phyloP scores from a whole-genome alignment of 768 basidiomycete genomes.

The Russula brevipes region DNA sequence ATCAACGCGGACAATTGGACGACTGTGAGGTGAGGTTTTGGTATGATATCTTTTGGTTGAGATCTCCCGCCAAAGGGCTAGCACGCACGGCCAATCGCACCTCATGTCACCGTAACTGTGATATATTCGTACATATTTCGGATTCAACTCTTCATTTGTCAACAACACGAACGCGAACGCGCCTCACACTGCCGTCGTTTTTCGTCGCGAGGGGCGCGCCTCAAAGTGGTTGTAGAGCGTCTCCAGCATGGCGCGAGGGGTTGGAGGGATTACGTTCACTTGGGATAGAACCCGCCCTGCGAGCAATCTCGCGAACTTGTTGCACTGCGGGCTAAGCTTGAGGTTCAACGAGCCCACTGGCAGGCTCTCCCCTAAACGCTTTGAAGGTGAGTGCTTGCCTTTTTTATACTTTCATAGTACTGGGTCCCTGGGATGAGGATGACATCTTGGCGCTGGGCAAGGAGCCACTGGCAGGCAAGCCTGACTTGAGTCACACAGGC shows the following conservation, averaged over 20 bases:
- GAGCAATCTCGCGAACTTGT: slow-evolving; percentile 15
- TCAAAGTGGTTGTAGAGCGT: slow-evolving; percentile 13
- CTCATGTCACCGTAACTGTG: too few relatives aligned
- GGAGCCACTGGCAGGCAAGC: slow-evolving; percentile 49
- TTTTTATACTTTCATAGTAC: slow-evolving; percentile 33
- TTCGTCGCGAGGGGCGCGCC: not conserved
- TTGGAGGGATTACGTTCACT: slow-evolving; percentile 8
- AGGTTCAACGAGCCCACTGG: slow-evolving; percentile 2
- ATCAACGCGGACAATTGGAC: too few relatives aligned
- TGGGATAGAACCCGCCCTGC: slow-evolving; percentile 16
- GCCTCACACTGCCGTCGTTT: not conserved
- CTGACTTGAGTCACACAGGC: slow-evolving; percentile 44
- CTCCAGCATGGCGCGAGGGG: slow-evolving; percentile 1
- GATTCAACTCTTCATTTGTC: too few relatives aligned
- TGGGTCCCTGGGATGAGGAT: slow-evolving; percentile 46
- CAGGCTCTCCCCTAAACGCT: slow-evolving; percentile 22
- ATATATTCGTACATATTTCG: too few relatives aligned
- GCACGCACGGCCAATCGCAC: too few relatives aligned
- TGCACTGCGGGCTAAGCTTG: slow-evolving; percentile 13
- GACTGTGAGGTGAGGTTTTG: too few relatives aligned
- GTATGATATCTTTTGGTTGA: too few relatives aligned
- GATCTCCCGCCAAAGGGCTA: too few relatives aligned
- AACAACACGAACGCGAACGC: too few relatives aligned
- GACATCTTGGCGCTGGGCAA: slow-evolving; percentile 44
- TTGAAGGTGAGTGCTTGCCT: too few relatives aligned